Evolutionary conservation across 352 stramenopile species (phyloP).

Genomic region (Phytophthora macrochlamydospora): DNA sequence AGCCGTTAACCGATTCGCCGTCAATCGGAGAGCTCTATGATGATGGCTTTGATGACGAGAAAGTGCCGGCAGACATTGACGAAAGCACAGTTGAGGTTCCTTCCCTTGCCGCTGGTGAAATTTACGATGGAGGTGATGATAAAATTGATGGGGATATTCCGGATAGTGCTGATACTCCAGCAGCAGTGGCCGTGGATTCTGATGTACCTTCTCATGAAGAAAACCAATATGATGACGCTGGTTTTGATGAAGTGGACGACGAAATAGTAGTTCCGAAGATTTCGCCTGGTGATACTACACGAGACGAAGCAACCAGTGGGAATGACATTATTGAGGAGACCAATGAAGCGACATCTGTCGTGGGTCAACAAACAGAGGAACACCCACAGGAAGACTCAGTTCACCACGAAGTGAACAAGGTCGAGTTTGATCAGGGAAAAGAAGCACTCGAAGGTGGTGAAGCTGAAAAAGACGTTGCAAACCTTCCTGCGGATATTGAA

Average conservation of each 20-base stretch:
- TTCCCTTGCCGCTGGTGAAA: not conserved
- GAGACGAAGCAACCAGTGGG: not conserved
- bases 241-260: slow-evolving; percentile 24
- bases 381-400: not conserved
- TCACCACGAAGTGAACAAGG: slow-evolving; percentile 1
- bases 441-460: not conserved
- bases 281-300: not conserved
- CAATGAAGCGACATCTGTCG: not conserved
- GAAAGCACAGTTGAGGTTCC: too few relatives aligned
- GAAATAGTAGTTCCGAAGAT: slow-evolving; percentile 1
- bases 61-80: too few relatives aligned
- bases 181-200: slow-evolving; percentile 1
- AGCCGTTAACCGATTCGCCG: too few relatives aligned
- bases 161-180: not conserved
- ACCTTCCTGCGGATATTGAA: not conserved
- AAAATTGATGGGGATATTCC: slow-evolving; percentile 4
- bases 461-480: not conserved
- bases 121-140: slow-evolving; percentile 4
- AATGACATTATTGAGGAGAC: not conserved
- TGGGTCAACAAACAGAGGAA: not conserved
- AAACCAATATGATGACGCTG: slow-evolving; percentile 16
- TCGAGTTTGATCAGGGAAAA: not conserved
- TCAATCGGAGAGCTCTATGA: not conserved
- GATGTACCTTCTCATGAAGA: slow-evolving; percentile 8
- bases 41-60: slow-evolving; percentile 1